Base-by-base conservation (phyloP, 495 filamentous ascomycete genomes). In the Niebla homalea region DNA sequence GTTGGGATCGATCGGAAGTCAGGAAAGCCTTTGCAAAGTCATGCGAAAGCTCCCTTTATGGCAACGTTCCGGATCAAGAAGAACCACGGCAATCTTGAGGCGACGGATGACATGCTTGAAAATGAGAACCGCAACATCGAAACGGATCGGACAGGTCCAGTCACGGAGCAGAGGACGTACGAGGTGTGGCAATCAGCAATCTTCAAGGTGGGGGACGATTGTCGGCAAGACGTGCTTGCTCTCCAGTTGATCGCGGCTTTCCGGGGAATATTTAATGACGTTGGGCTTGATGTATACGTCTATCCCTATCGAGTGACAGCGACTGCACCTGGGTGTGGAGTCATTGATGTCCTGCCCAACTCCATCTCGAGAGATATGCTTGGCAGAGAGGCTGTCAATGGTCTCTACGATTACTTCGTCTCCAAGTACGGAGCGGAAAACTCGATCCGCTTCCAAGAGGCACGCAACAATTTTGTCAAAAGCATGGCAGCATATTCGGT, bases 401-500 rank as follows among this genome's bases (percentile, higher is more conserved):
- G 92, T 2, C 76, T 99, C 4, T 94, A 99, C 64, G 92, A 97
- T 59, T 97, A 97, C 67, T 99, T 97, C 61, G 75, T 95, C 47
- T 89, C 85, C 52, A 96, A 94, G 60, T 99, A 97, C 61, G 93
- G 93, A 43, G 85, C 89, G 39, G 90, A 96, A 64, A 89, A 95
- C 58, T 92, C 85, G 0, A 82, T 94, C 38, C 77, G 77, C 41
- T 99, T 95, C 71, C 93, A 99, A 64, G 83, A 94, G 61, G 93
- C 93, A 2, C 80, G 93, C 36, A 92, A 80, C 63, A 95, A 96
- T 61, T 99, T 99, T 57, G 89, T 99, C 59, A 97, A 97, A 74
- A 94, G 87, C 68, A 97, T 99, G 93, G 93, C 93, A 2, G 92
- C 90, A n/a, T 97, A 99, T 66, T 94, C 87, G n/a, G 81, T 97